Percentiles rank a stretch among this genome's conserved stretches.
phyloP scores from a whole-genome alignment of 2,329 filamentous ascomycete genomes.

The Pseudogymnoascus sp. region DNA sequence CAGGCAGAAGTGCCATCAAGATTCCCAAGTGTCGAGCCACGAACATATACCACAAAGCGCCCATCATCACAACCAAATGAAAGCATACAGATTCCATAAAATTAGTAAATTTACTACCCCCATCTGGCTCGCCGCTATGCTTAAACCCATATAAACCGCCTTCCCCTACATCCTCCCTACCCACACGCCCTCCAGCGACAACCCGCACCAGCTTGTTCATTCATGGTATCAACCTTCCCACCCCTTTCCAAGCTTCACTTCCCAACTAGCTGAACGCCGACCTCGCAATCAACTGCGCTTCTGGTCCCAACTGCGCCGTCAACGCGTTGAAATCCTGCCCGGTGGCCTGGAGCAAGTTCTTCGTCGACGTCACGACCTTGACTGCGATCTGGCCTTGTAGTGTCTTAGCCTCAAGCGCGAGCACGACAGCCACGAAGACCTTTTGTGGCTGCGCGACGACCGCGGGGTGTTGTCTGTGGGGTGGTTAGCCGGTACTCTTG shows the following conservation, averaged over 20 bases:
- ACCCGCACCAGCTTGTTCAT: not conserved
- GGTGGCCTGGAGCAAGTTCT: conserved; percentile 65
- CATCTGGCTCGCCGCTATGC: not conserved
- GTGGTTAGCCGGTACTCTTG: conserved; percentile 22
- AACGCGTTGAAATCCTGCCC: conserved; percentile 69
- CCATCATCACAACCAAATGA: not conserved
- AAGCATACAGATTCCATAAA: not conserved
- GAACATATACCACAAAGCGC: not conserved
- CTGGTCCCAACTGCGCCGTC: conserved; percentile 64
- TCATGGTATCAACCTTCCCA: conserved; percentile 9
- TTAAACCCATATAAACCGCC: conserved; percentile 1
- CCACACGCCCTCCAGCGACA: not conserved
- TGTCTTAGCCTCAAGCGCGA: conserved; percentile 85
- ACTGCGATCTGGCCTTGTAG: conserved; percentile 75
- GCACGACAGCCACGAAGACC: conserved; percentile 75
- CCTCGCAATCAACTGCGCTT: conserved; percentile 73
- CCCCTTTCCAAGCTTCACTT: not conserved
- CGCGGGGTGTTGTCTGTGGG: conserved; percentile 70
- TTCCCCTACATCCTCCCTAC: no score
- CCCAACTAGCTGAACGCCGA: conserved; percentile 60
- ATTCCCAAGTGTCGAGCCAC: not conserved
- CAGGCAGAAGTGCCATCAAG: not conserved
- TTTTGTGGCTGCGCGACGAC: conserved; percentile 71
- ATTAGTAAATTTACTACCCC: conserved; percentile 1
- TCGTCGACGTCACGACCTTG: conserved; percentile 68